These are phyloP conservation scores for Sophora flavescens DNA, from an alignment of 306 rosid genomes.

Conservation along the genomic window DNA sequence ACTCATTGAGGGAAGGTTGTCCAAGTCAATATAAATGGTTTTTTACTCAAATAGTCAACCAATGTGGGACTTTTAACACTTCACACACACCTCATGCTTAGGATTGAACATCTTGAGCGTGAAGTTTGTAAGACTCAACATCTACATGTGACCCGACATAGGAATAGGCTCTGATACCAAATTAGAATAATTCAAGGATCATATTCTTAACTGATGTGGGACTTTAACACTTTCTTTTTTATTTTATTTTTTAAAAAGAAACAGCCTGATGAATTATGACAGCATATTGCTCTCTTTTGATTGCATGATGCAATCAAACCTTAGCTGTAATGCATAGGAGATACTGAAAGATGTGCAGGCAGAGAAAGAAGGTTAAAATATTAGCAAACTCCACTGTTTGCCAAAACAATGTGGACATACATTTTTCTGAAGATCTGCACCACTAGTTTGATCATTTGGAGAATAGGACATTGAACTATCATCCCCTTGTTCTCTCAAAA, in stretches of 20 bases:
- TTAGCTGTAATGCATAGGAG: slow-evolving; percentile 17
- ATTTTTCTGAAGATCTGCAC: slow-evolving; percentile 51
- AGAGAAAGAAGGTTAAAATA: slow-evolving; percentile 28
- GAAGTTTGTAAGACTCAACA: too few species aligned
- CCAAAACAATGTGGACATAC: slow-evolving; percentile 46
- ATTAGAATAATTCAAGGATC: too few species aligned
- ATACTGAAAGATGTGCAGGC: slow-evolving; percentile 38
- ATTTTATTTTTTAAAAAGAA: neutral
- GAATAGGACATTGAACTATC: slow-evolving; percentile 63
- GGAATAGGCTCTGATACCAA: too few species aligned
- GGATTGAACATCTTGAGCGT: too few species aligned
- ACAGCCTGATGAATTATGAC: slow-evolving; percentile 11
- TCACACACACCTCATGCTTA: too few species aligned
- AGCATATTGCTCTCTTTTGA: slow-evolving; percentile 26
- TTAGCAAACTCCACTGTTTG: slow-evolving; percentile 38
- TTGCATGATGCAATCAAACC: slow-evolving; percentile 33
- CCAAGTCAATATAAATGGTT: too few species aligned
- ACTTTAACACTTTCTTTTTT: slow-evolving; percentile 22
- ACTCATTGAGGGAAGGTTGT: too few species aligned
- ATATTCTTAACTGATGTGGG: neutral
- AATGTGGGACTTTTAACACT: too few species aligned
- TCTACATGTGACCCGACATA: too few species aligned
- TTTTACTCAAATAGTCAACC: too few species aligned
- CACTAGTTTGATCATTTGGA: slow-evolving; percentile 51
- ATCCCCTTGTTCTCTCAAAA: slow-evolving; percentile 66